phyloP scores from a whole-genome alignment of 805 yeast genomes.

The Candida boleticola region DNA sequence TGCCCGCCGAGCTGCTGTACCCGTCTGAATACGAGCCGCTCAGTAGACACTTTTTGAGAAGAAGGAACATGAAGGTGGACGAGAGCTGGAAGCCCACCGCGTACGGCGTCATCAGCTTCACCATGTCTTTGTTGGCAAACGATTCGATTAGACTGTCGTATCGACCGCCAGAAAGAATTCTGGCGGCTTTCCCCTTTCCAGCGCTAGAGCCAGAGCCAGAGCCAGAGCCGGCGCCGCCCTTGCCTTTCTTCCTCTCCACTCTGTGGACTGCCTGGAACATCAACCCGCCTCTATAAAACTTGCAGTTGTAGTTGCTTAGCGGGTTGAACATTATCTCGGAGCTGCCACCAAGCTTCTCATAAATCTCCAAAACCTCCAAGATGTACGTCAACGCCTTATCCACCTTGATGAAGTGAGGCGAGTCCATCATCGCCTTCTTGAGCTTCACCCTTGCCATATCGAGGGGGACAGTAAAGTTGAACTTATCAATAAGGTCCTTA shows the following conservation, averaged over 20 bases:
- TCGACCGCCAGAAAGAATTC: conserved; percentile 90
- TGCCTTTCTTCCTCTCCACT: conserved; percentile 42
- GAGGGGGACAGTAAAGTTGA: conserved; percentile 73
- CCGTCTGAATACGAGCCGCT: conserved; percentile 29
- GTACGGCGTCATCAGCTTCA: conserved; percentile 23
- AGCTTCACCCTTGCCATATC: conserved; percentile 62
- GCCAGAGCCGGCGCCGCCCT: conserved; percentile 20
- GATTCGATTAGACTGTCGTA: conserved; percentile 73
- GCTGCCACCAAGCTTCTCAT: conserved; percentile 58
- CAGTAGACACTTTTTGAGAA: conserved; percentile 50
- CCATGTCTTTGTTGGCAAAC: conserved; percentile 50
- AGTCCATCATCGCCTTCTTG: conserved; percentile 69
- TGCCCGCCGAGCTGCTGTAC: conserved; percentile 21
- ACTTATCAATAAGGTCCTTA: conserved; percentile 70
- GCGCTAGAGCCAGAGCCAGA: neutral
- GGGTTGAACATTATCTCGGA: conserved; percentile 69
- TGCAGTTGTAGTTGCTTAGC: conserved; percentile 75
- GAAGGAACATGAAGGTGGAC: conserved; percentile 36
- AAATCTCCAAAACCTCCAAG: conserved; percentile 51
- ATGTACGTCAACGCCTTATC: conserved; percentile 65
- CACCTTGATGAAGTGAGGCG: conserved; percentile 58
- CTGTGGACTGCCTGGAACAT: conserved; percentile 87
- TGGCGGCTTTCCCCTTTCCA: conserved; percentile 8
- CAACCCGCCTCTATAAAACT: conserved; percentile 74
- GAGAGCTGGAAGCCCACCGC: conserved; percentile 90